These are phyloP conservation scores for Entomortierella lignicola DNA, from an alignment of 192 early-diverging fungal genomes.

Conservation along the genomic window DNA sequence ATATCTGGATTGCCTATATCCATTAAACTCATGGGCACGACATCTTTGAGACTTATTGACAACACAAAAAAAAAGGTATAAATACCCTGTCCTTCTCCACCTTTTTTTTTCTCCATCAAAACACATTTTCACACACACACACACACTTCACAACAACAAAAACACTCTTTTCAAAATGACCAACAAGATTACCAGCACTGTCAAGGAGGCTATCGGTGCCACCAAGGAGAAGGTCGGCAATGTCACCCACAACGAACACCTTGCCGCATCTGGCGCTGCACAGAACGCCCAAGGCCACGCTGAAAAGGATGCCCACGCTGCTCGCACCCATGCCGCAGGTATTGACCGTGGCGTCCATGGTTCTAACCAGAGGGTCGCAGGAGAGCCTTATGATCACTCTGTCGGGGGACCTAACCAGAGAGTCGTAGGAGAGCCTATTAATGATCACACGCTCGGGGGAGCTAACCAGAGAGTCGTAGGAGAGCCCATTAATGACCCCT, in stretches of 20 bases:
- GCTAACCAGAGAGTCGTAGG: slow-evolving; percentile 4
- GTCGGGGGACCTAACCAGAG: background rate
- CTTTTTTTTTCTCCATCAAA: slow-evolving; percentile 11
- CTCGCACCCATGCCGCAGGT: slow-evolving; percentile 19
- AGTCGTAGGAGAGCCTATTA: slow-evolving; percentile 9
- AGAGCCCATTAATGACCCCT: no score
- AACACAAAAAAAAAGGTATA: slow-evolving; percentile 7
- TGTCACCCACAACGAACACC: slow-evolving; percentile 14
- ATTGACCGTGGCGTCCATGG: slow-evolving; percentile 25
- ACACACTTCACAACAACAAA: slow-evolving; percentile 2
- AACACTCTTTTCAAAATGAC: slow-evolving; percentile 20
- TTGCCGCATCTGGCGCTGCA: slow-evolving; percentile 24
- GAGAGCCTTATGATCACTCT: no score
- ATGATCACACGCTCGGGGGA: slow-evolving; percentile 12
- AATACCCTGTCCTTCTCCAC: background rate
- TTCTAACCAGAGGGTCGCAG: background rate
- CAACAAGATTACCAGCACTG: slow-evolving; percentile 26
- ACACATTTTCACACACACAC: slow-evolving; percentile 4
- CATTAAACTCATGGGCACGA: background rate
- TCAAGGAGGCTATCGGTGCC: slow-evolving; percentile 28
- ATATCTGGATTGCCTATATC: background rate
- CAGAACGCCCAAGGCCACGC: slow-evolving; percentile 31
- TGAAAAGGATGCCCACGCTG: background rate
- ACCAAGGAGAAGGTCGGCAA: slow-evolving; percentile 41
- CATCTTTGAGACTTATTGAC: background rate